Evolutionary conservation across 1,139 yeast genomes (phyloP).

Genomic region (Candida anutae): DNA sequence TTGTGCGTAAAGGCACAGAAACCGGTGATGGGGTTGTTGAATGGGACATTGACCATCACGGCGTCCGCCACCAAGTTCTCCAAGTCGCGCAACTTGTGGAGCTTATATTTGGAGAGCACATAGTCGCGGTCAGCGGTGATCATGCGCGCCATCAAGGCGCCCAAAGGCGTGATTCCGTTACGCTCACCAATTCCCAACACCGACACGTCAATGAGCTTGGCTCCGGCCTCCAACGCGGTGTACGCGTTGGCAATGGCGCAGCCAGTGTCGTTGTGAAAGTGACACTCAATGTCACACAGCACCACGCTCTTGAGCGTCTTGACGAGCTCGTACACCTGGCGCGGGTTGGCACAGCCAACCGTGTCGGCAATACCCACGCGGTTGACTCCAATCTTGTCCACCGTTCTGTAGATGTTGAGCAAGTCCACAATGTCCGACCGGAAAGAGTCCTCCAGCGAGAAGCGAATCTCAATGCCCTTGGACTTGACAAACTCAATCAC

Average conservation of each 20-base stretch:
- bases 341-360: constrained; percentile 55
- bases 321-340: constrained; percentile 53
- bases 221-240: constrained; percentile 57
- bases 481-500: constrained; percentile 53
- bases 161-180: constrained; percentile 53
- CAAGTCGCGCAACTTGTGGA: constrained; percentile 46
- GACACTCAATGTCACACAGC: constrained; percentile 51
- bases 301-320: constrained; percentile 52
- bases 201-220: constrained; percentile 48
- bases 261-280: constrained; percentile 56
- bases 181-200: constrained; percentile 57
- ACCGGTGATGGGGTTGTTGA: constrained; percentile 55
- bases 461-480: constrained; percentile 50
- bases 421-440: constrained; percentile 52
- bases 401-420: constrained; percentile 48
- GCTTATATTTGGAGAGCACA: constrained; percentile 48
- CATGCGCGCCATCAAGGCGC: constrained; percentile 59
- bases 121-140: constrained; percentile 53
- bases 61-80: constrained; percentile 53
- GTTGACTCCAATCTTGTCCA: constrained; percentile 51
- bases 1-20: constrained; percentile 58
- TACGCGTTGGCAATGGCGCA: constrained; percentile 58
- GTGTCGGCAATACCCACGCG: constrained; percentile 58
- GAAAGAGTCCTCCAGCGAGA: constrained; percentile 51
- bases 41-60: constrained; percentile 50